Conservation (phyloP, 257 asterid species). For the Marsdenia floribunda region DNA sequence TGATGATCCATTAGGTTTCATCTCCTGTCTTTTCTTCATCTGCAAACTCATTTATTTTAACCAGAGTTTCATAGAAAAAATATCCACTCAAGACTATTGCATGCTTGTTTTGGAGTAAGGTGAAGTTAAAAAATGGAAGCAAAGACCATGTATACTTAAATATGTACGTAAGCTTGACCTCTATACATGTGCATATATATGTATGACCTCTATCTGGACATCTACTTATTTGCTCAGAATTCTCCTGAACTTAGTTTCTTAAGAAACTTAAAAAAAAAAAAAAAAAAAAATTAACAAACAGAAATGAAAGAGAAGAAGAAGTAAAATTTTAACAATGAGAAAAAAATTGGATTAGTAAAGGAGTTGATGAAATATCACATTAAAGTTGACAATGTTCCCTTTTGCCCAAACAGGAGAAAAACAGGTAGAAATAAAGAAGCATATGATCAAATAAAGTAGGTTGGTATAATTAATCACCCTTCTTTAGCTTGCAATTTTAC, state of each 20-base stretch:
- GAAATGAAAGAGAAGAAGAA: neutral
- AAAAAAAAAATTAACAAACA: neutral
- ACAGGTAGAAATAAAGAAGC: neutral
- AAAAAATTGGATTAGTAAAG: neutral
- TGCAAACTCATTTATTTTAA: constrained; percentile 27
- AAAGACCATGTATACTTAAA: neutral
- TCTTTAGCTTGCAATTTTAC: neutral
- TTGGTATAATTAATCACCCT: neutral
- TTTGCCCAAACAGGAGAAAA: neutral
- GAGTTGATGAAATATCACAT: neutral
- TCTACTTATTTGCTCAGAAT: neutral
- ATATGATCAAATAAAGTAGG: neutral
- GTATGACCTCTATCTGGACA: neutral
- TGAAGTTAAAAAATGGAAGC: neutral
- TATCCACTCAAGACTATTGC: neutral
- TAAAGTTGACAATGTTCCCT: neutral
- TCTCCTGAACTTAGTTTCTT: neutral
- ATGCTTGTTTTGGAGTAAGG: neutral
- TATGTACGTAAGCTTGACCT: neutral
- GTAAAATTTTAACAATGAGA: neutral
- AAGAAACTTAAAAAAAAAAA: neutral
- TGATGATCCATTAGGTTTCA: constrained; percentile 33
- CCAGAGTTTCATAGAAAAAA: neutral
- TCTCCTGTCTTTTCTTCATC: constrained; percentile 54
- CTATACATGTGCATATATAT: neutral